Base-by-base conservation (phyloP, 1,139 yeast genomes). In the Tardiomyces digboiensis region DNA sequence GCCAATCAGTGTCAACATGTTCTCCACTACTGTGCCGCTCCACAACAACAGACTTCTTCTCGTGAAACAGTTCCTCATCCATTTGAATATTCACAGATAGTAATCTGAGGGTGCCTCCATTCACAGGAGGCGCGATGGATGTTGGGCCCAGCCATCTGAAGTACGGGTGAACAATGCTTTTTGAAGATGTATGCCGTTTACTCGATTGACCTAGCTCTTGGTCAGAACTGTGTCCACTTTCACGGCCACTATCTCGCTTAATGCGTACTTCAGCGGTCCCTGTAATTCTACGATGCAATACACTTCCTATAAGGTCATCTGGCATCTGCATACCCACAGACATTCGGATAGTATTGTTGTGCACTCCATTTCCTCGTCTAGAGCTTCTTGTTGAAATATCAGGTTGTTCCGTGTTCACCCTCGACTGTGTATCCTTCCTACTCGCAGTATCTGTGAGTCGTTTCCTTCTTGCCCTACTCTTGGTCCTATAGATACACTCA, bases 21-120 rank as follows among this genome's bases (percentile, higher is more conserved):
- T n/a, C n/a, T n/a, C n/a, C n/a, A n/a, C n/a, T n/a, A n/a, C n/a
- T n/a, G n/a, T 26, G 12, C 10, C 33, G 33, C 10, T 26, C 14
- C 33, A 26, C 16, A 26, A 26, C 12, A 5, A 26, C 33, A 5
- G 33, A 26, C 33, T n/a, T 26, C 10, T 26, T 26, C 14, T 26
- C 33, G 10, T 26, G 33, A n/a, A n/a, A n/a, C 33, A 26, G 10
- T 8, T 42, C 23, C n/a, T 43, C 52, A 18, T 44, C 46, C 1
- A 49, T 44, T 12, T 48, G 36, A n/a, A 56, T 42, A 42, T 56
- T 57, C 7, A 58, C 59, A 13, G 60, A 55, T 16, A 58, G 43
- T 21, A 58, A 49, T 20, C 61, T 39, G 40, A 55, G 55, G 7
- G 50, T n/a, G n/a, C n/a, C 48, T 12, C 61, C 61, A 29, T 46